Evolutionary conservation across 2,329 filamentous ascomycete genomes (phyloP).

Genomic region (Hypoxylon sp.): DNA sequence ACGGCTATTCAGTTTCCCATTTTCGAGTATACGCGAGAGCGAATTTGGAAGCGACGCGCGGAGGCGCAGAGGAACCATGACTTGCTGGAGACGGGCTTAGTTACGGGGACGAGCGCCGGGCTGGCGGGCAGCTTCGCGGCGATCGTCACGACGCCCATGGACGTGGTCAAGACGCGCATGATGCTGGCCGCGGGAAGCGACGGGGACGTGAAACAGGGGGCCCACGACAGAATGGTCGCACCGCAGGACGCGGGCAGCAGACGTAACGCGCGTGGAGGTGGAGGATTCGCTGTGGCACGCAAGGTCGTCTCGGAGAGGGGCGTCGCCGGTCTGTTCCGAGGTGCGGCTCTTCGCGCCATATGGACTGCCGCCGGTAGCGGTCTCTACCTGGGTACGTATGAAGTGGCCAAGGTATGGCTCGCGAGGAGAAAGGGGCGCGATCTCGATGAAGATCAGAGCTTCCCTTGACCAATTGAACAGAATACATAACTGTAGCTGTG

Average conservation of each 20-base stretch:
- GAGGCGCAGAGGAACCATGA: conserved; percentile 38
- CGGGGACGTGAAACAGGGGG: conserved; percentile 45
- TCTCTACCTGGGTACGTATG: conserved; percentile 87
- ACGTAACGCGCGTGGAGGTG: conserved; percentile 47
- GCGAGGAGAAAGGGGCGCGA: conserved; percentile 58
- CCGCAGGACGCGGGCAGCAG: conserved; percentile 47
- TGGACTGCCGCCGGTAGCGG: conserved; percentile 89
- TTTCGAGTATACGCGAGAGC: conserved; percentile 79
- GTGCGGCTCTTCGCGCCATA: conserved; percentile 75
- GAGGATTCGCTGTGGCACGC: conserved; percentile 70
- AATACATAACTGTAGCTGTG: no score
- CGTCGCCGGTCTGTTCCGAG: conserved; percentile 79
- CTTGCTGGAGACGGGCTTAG: conserved; percentile 73
- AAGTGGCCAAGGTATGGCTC: conserved; percentile 78
- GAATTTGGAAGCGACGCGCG: conserved; percentile 61
- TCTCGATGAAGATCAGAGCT: conserved; percentile 50
- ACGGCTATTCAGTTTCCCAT: conserved; percentile 90
- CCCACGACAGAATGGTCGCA: conserved; percentile 40
- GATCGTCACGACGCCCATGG: conserved; percentile 86
- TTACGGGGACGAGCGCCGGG: conserved; percentile 81
- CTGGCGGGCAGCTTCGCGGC: conserved; percentile 80
- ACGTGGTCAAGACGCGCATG: conserved; percentile 89
- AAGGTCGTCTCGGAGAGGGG: conserved; percentile 76
- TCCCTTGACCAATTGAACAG: not conserved
- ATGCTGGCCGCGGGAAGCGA: conserved; percentile 75